Evolutionary conservation across 2,329 filamentous ascomycete species (phyloP).

Genomic region (Colletotrichum shisoi): DNA sequence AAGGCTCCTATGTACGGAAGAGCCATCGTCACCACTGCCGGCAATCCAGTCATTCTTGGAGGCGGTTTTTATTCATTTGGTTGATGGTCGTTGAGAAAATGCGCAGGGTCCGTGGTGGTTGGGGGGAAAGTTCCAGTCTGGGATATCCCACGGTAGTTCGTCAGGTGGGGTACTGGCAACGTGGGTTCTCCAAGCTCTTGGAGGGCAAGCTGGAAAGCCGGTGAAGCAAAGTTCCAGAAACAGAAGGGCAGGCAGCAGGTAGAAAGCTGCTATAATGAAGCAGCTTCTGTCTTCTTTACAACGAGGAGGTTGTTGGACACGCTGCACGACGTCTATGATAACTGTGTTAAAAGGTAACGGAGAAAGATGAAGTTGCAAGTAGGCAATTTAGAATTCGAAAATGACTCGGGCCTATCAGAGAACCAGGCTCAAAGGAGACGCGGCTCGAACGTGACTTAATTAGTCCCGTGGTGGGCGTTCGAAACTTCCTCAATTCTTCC

Average conservation of each 20-base stretch:
- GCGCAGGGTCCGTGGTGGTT: neutral
- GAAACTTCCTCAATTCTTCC: slow-evolving; percentile 35
- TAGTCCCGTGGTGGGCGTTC: slow-evolving; percentile 37
- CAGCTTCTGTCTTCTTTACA: neutral
- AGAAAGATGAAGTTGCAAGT: slow-evolving; percentile 19
- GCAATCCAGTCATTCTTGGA: neutral
- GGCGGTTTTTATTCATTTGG: neutral
- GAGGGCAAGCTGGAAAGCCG: slow-evolving; percentile 12
- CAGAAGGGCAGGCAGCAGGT: slow-evolving; percentile 1
- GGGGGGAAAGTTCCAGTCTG: slow-evolving; percentile 26
- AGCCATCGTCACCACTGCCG: neutral
- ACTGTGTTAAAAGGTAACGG: neutral
- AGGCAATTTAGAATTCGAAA: slow-evolving; percentile 37
- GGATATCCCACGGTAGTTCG: slow-evolving; percentile 24
- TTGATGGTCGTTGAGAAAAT: neutral
- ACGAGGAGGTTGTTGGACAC: neutral
- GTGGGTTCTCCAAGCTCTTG: slow-evolving; percentile 30
- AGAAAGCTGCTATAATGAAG: neutral
- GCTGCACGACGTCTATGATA: slow-evolving; percentile 7
- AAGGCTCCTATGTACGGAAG: neutral
- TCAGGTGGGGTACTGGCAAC: slow-evolving; percentile 32
- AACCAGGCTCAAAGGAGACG: slow-evolving; percentile 33
- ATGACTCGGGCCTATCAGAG: slow-evolving; percentile 41
- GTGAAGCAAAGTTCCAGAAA: slow-evolving; percentile 9
- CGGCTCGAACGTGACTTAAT: slow-evolving; percentile 40